phyloP scores from a whole-genome alignment of 805 yeast species.

The Yamadazyma ubonensis region DNA sequence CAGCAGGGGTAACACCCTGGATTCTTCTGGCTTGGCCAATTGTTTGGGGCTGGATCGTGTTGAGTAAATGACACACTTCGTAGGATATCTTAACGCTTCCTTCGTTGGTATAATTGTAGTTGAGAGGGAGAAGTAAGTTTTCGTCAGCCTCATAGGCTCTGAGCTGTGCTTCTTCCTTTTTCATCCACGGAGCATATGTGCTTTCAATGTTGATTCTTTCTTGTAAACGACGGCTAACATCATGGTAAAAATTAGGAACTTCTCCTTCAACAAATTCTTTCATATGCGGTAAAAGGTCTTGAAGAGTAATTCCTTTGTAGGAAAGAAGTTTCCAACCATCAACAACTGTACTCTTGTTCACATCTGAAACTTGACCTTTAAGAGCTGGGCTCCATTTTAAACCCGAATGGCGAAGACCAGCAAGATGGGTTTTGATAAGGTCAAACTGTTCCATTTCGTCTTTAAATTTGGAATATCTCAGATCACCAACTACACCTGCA shows the following conservation, averaged over 20 bases:
- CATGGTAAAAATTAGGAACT: slow-evolving; percentile 25
- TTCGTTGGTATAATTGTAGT: slow-evolving; percentile 58
- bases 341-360: slow-evolving; percentile 36
- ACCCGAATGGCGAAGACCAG: slow-evolving; percentile 48
- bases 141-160: slow-evolving; percentile 86
- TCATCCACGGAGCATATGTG: slow-evolving; percentile 75
- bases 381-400: slow-evolving; percentile 59
- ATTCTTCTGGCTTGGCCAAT: slow-evolving; percentile 94
- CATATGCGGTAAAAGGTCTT: slow-evolving; percentile 30
- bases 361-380: slow-evolving; percentile 49
- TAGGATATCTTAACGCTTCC: slow-evolving; percentile 58
- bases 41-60: slow-evolving; percentile 78
- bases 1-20: slow-evolving; percentile 94
- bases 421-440: slow-evolving; percentile 45
- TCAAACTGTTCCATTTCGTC: slow-evolving; percentile 47
- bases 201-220: slow-evolving; percentile 75
- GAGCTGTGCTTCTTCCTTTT: slow-evolving; percentile 68
- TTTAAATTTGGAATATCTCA: slow-evolving; percentile 51
- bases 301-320: slow-evolving; percentile 43
- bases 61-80: slow-evolving; percentile 69
- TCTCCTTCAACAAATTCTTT: slow-evolving; percentile 19
- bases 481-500: slow-evolving; percentile 64
- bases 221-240: slow-evolving; percentile 41
- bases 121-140: slow-evolving; percentile 62
- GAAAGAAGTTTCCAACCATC: slow-evolving; percentile 72